Percentiles rank a stretch among this genome's conserved stretches.
phyloP scores from a whole-genome alignment of 2,329 filamentous ascomycete genomes.

The Sphaceloma murrayae region DNA sequence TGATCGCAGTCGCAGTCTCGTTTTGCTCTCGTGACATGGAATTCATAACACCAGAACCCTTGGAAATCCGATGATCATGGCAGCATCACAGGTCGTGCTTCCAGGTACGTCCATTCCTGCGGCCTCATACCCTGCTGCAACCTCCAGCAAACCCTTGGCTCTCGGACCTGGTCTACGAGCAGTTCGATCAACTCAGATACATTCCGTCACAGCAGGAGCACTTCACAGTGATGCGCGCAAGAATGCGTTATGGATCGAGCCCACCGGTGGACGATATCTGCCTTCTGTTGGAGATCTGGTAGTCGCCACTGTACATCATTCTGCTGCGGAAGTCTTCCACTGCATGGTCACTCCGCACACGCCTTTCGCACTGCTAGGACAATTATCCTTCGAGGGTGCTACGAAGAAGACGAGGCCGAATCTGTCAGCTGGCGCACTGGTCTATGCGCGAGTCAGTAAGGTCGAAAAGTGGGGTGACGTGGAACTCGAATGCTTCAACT shows the following conservation, averaged over 20 bases:
- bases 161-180: conserved; percentile 78
- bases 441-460: conserved; percentile 76
- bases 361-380: conserved; percentile 60
- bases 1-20: no score
- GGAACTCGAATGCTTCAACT: conserved; percentile 82
- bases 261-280: conserved; percentile 59
- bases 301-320: conserved; percentile 74
- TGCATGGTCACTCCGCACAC: conserved; percentile 61
- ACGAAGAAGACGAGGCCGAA: conserved; percentile 85
- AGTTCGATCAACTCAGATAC: conserved; percentile 64
- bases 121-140: conserved; percentile 21
- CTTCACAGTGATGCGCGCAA: conserved; percentile 61
- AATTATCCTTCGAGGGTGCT: conserved; percentile 86
- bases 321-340: conserved; percentile 66
- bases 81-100: conserved; percentile 52
- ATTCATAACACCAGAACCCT: no score
- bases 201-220: conserved; percentile 57
- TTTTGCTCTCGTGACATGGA: no score
- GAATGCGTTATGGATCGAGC: conserved; percentile 70
- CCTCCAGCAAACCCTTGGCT: conserved; percentile 56
- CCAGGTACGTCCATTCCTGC: conserved; percentile 55
- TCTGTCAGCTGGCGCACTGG: conserved; percentile 62
- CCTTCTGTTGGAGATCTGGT: conserved; percentile 76
- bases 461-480: conserved; percentile 77
- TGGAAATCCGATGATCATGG: conserved; percentile 7